Percentiles rank a stretch among this genome's conserved stretches.
These are phyloP conservation scores for Tulasnella sp. DNA, from an alignment of 768 basidiomycete genomes.

Conservation along the genomic window DNA sequence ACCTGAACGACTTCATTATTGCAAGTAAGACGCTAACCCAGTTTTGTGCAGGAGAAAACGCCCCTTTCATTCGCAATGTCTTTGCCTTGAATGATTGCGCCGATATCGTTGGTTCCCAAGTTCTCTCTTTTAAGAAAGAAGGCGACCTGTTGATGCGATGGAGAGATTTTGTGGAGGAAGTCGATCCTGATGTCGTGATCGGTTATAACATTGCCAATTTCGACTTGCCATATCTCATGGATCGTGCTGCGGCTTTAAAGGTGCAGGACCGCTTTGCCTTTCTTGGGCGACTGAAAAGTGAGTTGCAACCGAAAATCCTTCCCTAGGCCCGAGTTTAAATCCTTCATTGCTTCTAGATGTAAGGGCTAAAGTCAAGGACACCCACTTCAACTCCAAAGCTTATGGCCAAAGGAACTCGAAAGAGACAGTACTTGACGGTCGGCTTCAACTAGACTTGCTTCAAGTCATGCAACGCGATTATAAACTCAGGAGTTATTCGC, in stretches of 20 bases:
- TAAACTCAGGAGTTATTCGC: conserved; percentile 92
- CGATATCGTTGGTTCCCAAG: conserved; percentile 96
- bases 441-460: conserved; percentile 90
- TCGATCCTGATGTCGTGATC: conserved; percentile 93
- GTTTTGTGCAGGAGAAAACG: conserved; percentile 62
- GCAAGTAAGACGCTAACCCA: conserved; percentile 19
- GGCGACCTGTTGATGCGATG: conserved; percentile 69
- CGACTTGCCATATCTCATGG: conserved; percentile 94
- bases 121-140: conserved; percentile 77
- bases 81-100: conserved; percentile 94
- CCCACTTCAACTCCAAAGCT: conserved; percentile 97
- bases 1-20: not conserved
- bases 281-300: conserved; percentile 74
- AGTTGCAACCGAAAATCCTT: conserved; percentile 25
- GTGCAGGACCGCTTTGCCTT: conserved; percentile 56
- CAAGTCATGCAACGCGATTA: conserved; percentile 99
- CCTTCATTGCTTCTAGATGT: conserved; percentile 47
- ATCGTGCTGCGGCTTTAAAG: conserved; percentile 82
- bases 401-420: conserved; percentile 97
- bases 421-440: conserved; percentile 83
- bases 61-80: conserved; percentile 93
- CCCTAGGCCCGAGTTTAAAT: not conserved
- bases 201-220: conserved; percentile 94
- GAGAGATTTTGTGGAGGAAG: conserved; percentile 82
- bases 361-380: conserved; percentile 79